Conservation (phyloP, 139 green algal genomes). For the Asterochloris erici region DNA sequence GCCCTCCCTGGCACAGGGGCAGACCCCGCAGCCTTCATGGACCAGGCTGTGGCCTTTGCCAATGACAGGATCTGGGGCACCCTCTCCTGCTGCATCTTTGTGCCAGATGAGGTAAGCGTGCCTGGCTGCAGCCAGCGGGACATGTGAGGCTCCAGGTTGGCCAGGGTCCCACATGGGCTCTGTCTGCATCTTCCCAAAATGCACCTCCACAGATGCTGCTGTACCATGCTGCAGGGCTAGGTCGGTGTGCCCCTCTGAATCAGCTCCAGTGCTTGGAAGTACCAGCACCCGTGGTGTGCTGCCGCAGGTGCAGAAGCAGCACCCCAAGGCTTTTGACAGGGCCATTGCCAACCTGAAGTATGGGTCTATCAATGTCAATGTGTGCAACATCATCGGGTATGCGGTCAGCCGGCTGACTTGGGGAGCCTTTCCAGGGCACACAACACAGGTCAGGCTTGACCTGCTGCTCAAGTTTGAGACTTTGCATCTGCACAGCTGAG, state of each 20-base stretch:
- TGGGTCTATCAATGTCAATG: constrained; percentile 70
- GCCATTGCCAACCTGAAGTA: constrained; percentile 53
- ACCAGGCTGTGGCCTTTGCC: constrained; percentile 42
- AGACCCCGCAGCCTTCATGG: constrained; percentile 52
- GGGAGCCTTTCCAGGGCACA: constrained; percentile 64
- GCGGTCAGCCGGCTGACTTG: constrained; percentile 50
- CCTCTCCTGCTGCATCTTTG: constrained; percentile 55
- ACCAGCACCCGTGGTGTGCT: not conserved
- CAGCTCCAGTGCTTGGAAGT: too few species aligned
- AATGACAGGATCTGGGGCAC: constrained; percentile 73
- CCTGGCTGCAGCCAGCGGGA: not conserved
- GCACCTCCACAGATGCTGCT: not conserved
- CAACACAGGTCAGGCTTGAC: constrained; percentile 12
- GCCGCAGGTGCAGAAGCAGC: constrained; percentile 20
- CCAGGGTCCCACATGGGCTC: too few species aligned
- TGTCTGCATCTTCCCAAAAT: too few species aligned
- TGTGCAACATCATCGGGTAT: constrained; percentile 47
- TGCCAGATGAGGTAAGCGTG: not conserved
- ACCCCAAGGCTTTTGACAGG: not conserved
- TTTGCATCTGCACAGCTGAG: not conserved
- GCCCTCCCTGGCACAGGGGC: constrained; percentile 34
- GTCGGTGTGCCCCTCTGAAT: too few species aligned
- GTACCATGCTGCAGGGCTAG: too few species aligned
- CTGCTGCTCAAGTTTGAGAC: not conserved
- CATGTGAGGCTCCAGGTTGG: too few species aligned